Evolutionary conservation across 2,329 filamentous ascomycete genomes (phyloP), one percentile per base, ranked within the genome.

Genomic region (Endoconidiophora polonica): DNA sequence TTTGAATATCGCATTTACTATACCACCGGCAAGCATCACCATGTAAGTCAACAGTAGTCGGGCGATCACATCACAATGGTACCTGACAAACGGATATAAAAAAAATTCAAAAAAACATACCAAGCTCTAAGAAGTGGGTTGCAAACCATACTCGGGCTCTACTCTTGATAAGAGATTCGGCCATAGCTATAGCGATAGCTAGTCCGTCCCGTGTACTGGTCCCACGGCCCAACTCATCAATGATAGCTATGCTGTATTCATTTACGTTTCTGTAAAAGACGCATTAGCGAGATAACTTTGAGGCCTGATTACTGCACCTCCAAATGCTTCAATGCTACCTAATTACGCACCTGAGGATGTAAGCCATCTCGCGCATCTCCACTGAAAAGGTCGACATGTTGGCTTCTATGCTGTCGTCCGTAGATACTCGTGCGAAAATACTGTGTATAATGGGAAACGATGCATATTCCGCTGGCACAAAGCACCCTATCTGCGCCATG

Each of bases 341-440:
- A 44, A 33, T 3, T 10, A 33, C 29, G 29, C 59, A 70, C 70
- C 78, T 75, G 1, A 96, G 66, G 49, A 98, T 95, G 61, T 93
- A 94, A 0, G 88, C 86, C 67, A 90, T 93, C 59, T 96, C 91
- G 40, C 86, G 76, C 91, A 98, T 96, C 63, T 98, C 91, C 0
- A 86, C 74, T 0, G 88, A 86, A 60, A 96, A 98, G 0, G 86
- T 94, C 0, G 90, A 96, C 22, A 94, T 76, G 55, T 94, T 96
- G 14, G 83, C 81, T 65, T 94, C 86, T 20, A 94, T 82, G 54
- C 75, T 86, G 62, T 96, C 88, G 50, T 94, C 83, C 39, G 85
- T 83, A 0, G 87, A 90, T 6, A 94, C 73, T 2, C 91, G 76
- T 0, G 91, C 86, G 62, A 98, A 95, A 0, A 98, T 72, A 54